Base-by-base conservation (phyloP, 495 filamentous ascomycete genomes). In the Massariosphaeria phaeospora region DNA sequence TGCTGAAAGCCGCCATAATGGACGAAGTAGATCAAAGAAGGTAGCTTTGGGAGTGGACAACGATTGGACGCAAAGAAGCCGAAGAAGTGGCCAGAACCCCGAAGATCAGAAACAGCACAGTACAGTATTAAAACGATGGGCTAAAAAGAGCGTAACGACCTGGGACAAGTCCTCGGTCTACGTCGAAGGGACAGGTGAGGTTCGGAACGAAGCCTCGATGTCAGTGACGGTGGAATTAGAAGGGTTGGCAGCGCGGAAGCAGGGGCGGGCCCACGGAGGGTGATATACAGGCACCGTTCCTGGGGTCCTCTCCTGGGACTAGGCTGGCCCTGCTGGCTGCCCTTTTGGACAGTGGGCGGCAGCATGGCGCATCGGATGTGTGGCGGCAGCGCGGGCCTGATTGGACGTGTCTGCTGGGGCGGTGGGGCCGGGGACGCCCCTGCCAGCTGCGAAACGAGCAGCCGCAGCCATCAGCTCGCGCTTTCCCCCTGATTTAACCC, bases 131-230 rank as follows among this genome's bases (percentile, higher is more conserved):
- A 36, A 20, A 1, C 23, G 20, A 10, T 31, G 10, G 20, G 13
- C 25, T 38, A n/a, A 40, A 58, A 58, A 58, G 55, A 58, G 55
- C 33, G 55, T 38, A 40, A 47, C 47, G 55, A 58, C 55, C 26
- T 45, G 23, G 55, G 41, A 52, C 21, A 18, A n/a, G 21, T 58
- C 55, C 55, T 45, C 55, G 30, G 55, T 58, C 55, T 45, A 7
- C 4, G 26, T 25, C 24, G 25, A 57, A 36, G 13, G 31, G 27
- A 40, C n/a, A 23, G 24, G 10, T 12, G 23, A 20, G 39, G 11
- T n/a, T 24, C 10, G 5, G 33, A 23, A 57, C 17, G 25, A 25
- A 51, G 13, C 36, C 48, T 46, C 55, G 39, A 58, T 40, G 55
- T 47, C 54, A 39, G 52, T 21, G 12, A 41, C 8, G 15, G 20